Evolutionary conservation across 192 early-diverging fungal genomes (phyloP), one percentile per base, ranked within the genome.

Genomic region (Oehlia diaphana): DNA sequence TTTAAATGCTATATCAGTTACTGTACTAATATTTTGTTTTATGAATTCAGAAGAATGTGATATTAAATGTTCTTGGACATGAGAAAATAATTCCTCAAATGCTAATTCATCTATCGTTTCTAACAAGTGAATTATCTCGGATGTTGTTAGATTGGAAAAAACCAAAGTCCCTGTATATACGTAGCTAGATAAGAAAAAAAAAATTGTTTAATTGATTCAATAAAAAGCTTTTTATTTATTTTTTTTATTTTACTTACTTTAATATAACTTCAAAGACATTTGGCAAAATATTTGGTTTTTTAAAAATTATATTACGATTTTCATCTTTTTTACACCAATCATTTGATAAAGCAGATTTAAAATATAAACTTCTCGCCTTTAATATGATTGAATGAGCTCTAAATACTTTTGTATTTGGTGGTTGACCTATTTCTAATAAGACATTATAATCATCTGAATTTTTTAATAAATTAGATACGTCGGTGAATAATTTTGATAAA

Each of bases 361-460:
- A 77, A 31, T 65, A 77, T 49, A 10, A 47, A 37, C 76, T 67
- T 77, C 76, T 35, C 12, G 76, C 37, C 5, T 64, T 62, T 19
- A 77, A 50, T 39, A 77, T 66, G 7, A 66, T 28, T 42, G 76
- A 77, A 77, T 77, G 76, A 1, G 76, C 76, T 31, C 49, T 14
- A 77, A 74, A 74, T 28, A 28, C 26, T 62, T 19, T 26, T 31
- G 7, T 16, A 16, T 74, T 49, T 21, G 23, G 23, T 13, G 31
- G 9, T 65, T 77, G 33, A 1, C 76, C 64, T 14, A 63, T 39
- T 44, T 63, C 33, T 23, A 77, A 47, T 21, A 77, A 37, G 4
- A 77, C 76, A 47, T 77, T 49, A 65, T 66, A 77, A 35, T 66
- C 76, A 77, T 77, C 76, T 4, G 63, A 19, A 66, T 77, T 26